Percentiles rank a stretch among this genome's conserved stretches.
phyloP scores from a whole-genome alignment of 345 rosid species.

The Camelina hispida region DNA sequence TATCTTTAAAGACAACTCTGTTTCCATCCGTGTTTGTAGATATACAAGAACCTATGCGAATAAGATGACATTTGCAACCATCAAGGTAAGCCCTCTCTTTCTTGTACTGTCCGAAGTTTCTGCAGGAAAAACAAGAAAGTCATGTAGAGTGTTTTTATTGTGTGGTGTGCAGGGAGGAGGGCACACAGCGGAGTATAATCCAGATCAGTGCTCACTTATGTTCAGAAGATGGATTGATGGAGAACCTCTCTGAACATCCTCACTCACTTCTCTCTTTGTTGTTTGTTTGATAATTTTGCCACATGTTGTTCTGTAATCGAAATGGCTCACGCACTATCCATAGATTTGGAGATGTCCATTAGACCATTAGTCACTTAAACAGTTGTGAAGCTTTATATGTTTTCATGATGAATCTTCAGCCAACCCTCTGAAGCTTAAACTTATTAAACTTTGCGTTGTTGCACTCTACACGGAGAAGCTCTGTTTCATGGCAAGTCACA shows the following conservation, averaged over 20 bases:
- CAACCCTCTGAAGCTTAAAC: neutral
- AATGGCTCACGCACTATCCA: neutral
- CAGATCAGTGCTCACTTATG: conserved; percentile 57
- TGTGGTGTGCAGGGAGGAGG: conserved; percentile 65
- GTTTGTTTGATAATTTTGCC: neutral
- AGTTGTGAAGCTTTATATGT: too few relatives aligned
- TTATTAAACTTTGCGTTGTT: neutral
- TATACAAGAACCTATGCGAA: conserved; percentile 63
- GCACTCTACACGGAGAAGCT: conserved; percentile 1
- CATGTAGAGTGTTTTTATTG: neutral
- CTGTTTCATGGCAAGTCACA: conserved; percentile 10
- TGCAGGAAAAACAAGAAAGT: neutral
- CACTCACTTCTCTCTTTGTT: conserved; percentile 5
- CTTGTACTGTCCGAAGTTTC: neutral
- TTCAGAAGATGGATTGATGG: conserved; percentile 48
- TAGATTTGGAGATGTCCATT: neutral
- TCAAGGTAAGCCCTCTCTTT: conserved; percentile 51
- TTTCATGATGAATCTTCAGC: too few relatives aligned
- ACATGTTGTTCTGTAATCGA: neutral
- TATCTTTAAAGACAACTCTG: neutral
- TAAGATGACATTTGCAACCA: conserved; percentile 75
- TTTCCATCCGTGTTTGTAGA: conserved; percentile 7
- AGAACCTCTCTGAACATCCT: conserved; percentile 29
- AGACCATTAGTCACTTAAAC: too few relatives aligned
- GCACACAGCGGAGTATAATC: conserved; percentile 61